These are phyloP conservation scores for Fusarium sublunatum DNA, from an alignment of 2,329 filamentous ascomycete species.

Conservation along the genomic window DNA sequence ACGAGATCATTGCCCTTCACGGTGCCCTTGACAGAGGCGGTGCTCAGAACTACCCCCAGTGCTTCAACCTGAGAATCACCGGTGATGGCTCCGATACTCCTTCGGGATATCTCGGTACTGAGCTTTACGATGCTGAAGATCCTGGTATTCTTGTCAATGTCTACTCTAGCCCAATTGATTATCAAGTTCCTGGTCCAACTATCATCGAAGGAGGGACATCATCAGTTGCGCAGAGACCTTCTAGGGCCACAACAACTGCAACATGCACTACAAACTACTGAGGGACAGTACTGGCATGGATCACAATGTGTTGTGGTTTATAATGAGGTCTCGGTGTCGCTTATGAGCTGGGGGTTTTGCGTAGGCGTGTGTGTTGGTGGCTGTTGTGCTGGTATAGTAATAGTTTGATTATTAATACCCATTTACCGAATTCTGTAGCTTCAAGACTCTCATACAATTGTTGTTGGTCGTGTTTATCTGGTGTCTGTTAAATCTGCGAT, in stretches of 20 bases:
- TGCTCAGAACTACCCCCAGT: conserved; percentile 66
- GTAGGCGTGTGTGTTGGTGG: background rate
- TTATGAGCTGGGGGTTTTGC: background rate
- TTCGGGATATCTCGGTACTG: conserved; percentile 50
- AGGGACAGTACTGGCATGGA: background rate
- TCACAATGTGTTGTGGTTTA: background rate
- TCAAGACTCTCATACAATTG: no score
- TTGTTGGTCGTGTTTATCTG: no score
- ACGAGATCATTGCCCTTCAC: conserved; percentile 67
- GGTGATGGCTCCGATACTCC: conserved; percentile 54
- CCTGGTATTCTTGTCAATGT: conserved; percentile 53
- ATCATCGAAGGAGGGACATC: conserved; percentile 44
- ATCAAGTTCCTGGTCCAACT: conserved; percentile 50
- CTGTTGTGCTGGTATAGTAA: background rate
- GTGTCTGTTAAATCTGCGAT: no score
- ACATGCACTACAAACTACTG: conserved; percentile 38
- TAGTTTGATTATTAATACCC: no score
- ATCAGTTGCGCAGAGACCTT: conserved; percentile 44
- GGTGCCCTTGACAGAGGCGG: conserved; percentile 54
- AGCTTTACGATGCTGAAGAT: conserved; percentile 52
- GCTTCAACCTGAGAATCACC: conserved; percentile 61
- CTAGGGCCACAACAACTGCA: conserved; percentile 41
- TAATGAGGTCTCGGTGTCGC: background rate
- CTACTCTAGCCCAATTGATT: conserved; percentile 46
- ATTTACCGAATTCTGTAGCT: no score